phyloP scores from a whole-genome alignment of 2,329 filamentous ascomycete genomes.

The Apiospora kogelbergensis region DNA sequence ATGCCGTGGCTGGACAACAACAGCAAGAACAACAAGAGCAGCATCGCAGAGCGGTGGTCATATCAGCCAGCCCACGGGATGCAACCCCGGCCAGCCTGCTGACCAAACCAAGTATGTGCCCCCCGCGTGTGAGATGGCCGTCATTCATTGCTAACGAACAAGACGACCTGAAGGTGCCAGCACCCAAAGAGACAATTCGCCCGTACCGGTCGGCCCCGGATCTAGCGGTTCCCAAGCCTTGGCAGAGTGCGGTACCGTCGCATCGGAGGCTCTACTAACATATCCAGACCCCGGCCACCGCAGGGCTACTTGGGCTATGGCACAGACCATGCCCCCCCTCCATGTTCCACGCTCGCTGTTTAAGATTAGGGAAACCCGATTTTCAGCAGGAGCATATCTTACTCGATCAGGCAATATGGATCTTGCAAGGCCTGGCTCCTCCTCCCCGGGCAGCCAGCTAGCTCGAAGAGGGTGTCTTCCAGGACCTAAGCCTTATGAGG shows the following conservation, averaged over 20 bases:
- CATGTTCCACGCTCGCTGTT: neutral
- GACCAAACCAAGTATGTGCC: neutral
- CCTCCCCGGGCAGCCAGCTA: neutral
- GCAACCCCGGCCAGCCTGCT: neutral
- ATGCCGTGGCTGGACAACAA: neutral
- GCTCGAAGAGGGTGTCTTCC: neutral
- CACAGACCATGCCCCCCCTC: neutral
- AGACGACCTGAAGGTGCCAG: neutral
- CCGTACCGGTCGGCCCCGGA: constrained; percentile 1
- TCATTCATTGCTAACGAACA: neutral
- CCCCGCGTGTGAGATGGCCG: neutral
- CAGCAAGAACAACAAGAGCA: neutral
- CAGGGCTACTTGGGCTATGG: neutral
- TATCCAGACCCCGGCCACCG: neutral
- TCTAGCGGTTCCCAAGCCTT: neutral
- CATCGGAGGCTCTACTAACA: neutral
- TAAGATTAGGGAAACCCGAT: neutral
- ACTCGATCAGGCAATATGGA: constrained; percentile 8
- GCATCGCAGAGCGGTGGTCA: neutral
- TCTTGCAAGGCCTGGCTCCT: neutral
- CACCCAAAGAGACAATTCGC: neutral
- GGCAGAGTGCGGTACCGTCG: neutral
- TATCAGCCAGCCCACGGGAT: neutral
- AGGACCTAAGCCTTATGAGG: constrained; percentile 2
- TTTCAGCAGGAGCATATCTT: neutral